phyloP scores from a whole-genome alignment of 169 alveolate species.

The Pseudocohnilembus persalinus region DNA sequence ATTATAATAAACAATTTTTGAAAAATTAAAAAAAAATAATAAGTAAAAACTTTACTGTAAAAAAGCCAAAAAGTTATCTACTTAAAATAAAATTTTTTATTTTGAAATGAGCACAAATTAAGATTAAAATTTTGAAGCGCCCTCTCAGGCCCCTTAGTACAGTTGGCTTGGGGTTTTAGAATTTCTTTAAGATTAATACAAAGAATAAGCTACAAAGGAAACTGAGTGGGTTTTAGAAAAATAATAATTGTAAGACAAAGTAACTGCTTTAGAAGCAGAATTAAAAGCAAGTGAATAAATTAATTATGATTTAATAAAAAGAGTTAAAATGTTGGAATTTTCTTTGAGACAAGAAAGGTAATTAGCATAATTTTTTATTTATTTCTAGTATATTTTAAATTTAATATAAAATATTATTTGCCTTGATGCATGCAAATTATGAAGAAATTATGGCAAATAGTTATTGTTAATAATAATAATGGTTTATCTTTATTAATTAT shows the following conservation, averaged over 20 bases:
- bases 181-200: conserved; percentile 68
- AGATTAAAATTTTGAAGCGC: background rate
- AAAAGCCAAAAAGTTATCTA: too few relatives aligned
- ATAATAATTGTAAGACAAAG: conserved; percentile 62
- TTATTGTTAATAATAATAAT: too few relatives aligned
- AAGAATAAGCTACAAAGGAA: conserved; percentile 60
- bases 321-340: conserved; percentile 82
- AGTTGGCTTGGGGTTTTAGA: conserved; percentile 62
- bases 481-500: background rate
- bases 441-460: too few relatives aligned
- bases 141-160: conserved; percentile 15
- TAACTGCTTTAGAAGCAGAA: conserved; percentile 66
- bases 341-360: conserved; percentile 76
- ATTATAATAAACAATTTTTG: too few relatives aligned
- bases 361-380: conserved; percentile 26
- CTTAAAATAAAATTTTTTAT: too few relatives aligned
- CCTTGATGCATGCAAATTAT: too few relatives aligned
- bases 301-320: conserved; percentile 68
- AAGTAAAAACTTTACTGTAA: too few relatives aligned
- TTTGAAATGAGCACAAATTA: too few relatives aligned
- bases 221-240: conserved; percentile 79
- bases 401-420: too few relatives aligned
- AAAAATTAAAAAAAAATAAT: too few relatives aligned
- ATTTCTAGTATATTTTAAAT: too few relatives aligned
- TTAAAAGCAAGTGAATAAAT: conserved; percentile 71